These are phyloP conservation scores for Kernera saxatilis DNA, from an alignment of 345 rosid genomes.

Conservation along the genomic window DNA sequence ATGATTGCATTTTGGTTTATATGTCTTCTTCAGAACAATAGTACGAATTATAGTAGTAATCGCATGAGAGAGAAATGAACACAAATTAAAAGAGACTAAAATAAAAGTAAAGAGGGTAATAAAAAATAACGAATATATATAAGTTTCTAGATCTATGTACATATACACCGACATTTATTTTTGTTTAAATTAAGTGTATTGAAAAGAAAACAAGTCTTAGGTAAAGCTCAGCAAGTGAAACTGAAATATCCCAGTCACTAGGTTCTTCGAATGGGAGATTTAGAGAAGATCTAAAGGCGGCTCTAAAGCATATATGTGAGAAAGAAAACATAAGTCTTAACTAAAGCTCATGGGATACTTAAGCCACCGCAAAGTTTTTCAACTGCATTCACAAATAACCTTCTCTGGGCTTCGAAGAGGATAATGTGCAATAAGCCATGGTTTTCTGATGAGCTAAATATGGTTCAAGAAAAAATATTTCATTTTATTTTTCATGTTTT, in stretches of 20 bases:
- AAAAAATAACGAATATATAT: background rate
- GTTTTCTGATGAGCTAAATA: too few relatives aligned
- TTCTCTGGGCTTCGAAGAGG: background rate
- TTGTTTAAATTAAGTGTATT: background rate
- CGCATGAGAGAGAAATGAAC: slow-evolving; percentile 45
- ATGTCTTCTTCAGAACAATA: slow-evolving; percentile 55
- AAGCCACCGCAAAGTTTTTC: background rate
- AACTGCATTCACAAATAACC: background rate
- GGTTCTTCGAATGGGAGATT: background rate
- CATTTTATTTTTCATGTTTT: too few relatives aligned
- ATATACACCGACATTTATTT: background rate
- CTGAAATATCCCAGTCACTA: background rate
- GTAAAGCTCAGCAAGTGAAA: background rate
- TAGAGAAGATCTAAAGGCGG: background rate
- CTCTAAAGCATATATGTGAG: background rate
- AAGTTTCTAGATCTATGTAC: slow-evolving; percentile 12
- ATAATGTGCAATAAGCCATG: too few relatives aligned
- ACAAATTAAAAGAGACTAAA: slow-evolving; percentile 27
- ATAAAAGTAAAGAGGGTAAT: background rate
- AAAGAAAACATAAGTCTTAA: too few relatives aligned
- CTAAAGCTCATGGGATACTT: too few relatives aligned
- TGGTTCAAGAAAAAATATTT: too few relatives aligned
- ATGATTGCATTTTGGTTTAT: slow-evolving; percentile 67
- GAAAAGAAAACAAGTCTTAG: background rate
- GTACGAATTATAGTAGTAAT: slow-evolving; percentile 53